phyloP scores from a whole-genome alignment of 306 rosid species.

The Morella rubra region DNA sequence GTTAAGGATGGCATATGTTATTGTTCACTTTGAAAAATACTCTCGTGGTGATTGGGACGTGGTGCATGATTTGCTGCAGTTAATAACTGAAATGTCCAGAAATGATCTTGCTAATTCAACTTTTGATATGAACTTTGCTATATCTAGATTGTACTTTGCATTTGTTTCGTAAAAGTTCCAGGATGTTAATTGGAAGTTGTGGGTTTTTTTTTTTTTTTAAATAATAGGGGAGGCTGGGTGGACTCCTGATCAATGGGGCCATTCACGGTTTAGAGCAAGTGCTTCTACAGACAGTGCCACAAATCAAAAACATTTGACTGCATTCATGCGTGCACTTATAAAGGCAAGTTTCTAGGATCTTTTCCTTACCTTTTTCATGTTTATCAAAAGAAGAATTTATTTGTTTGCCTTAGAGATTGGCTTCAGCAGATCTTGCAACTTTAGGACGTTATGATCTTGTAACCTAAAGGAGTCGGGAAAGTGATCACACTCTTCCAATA shows the following conservation, averaged over 20 bases:
- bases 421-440: conserved; percentile 8
- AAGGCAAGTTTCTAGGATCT: conserved; percentile 54
- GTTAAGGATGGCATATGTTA: background rate
- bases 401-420: background rate
- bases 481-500: conserved; percentile 2
- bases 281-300: conserved; percentile 59
- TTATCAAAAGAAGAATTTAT: conserved; percentile 3
- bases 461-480: background rate
- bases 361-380: conserved; percentile 11
- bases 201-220: conserved; percentile 19
- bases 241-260: conserved; percentile 95
- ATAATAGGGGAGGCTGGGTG: conserved; percentile 90
- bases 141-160: conserved; percentile 7
- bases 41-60: background rate
- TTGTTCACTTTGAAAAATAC: background rate
- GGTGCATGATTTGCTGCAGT: background rate
- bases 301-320: conserved; percentile 66
- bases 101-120: background rate
- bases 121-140: background rate
- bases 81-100: background rate
- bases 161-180: conserved; percentile 22
- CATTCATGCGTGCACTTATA: conserved; percentile 76
- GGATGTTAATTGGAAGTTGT: conserved; percentile 26
- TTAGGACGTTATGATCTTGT: background rate
- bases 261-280: conserved; percentile 63